Base-by-base conservation (phyloP, 176 grass and related monocot genomes). In the Raddia distichophylla region DNA sequence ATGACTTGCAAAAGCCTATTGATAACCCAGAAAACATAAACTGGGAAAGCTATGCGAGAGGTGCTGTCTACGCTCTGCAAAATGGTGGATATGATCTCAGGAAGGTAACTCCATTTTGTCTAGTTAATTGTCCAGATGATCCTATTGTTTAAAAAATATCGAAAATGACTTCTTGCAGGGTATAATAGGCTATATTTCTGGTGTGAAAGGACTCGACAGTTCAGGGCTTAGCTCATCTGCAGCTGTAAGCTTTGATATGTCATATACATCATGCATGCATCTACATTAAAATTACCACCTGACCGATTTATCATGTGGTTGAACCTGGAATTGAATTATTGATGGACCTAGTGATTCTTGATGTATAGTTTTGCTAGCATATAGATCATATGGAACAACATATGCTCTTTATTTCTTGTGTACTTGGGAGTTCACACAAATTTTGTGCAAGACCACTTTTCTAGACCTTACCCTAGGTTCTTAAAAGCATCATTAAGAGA, bases 211-310 rank as follows among this genome's bases (percentile, higher is more conserved):
- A 75, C 88, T 95, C 33, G 93, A 98, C 70, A 95, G 95, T 86
- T 98, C 95, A 64, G 95, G 95, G 57, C 92, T 98, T 82, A 98
- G 95, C 76, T 98, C 95, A 47, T 98, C 95, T 71, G 95, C 92
- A 65, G 92, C 95, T 85, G 95, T 98, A 98, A 91, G 84, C 64
- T 74, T 22, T 51, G 49, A 58, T 70, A 32, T 68, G 17, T 52
- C 69, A 62, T 16, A 87, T 67, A 15, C 19, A 78, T 68, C 11
- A 87, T 67, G 11, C 19, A 78, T 68, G 15, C 32, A 33, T 27
- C 52, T 37, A 18, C 71, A 33, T 71, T 74, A 62, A 20, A 64
- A 8, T 64, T 35, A 12, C 43, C 69, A 15, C 27, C 45, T n/a
- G 1, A 63, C n/a, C 59, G 55, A 61, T 83, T 12, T 76, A 18